These are phyloP conservation scores for Chlamydomonas urium DNA, from an alignment of 139 green algal species.

Conservation along the genomic window DNA sequence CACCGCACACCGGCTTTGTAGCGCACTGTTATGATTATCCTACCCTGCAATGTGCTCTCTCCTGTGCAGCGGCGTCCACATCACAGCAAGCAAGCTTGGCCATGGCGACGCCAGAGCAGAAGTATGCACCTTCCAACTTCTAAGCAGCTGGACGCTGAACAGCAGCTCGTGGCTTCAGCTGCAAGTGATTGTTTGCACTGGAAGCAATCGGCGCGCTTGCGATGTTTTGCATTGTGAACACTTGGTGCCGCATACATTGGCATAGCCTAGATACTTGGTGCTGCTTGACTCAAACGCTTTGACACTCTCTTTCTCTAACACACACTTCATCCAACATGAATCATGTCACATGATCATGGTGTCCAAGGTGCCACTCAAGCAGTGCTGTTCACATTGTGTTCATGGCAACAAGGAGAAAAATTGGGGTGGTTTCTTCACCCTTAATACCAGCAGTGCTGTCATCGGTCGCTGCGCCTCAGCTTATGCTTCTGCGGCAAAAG, in stretches of 20 bases:
- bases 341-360: background rate
- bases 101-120: background rate
- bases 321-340: background rate
- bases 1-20: no score
- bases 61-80: background rate
- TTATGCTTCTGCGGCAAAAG: background rate
- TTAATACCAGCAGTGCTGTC: background rate
- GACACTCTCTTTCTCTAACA: background rate
- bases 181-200: background rate
- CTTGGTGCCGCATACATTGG: background rate
- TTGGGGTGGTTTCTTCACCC: background rate
- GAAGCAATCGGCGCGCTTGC: no score
- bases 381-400: background rate
- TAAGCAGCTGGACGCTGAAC: background rate
- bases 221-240: no score
- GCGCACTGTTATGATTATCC: no score
- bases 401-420: background rate
- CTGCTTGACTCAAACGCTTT: background rate
- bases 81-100: background rate
- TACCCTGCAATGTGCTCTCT: no score
- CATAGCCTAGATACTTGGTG: background rate
- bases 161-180: background rate
- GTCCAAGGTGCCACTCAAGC: background rate
- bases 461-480: background rate
- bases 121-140: constrained; percentile 8